Conservation (phyloP, 2,329 filamentous ascomycete species). For the Blumeria graminis region DNA sequence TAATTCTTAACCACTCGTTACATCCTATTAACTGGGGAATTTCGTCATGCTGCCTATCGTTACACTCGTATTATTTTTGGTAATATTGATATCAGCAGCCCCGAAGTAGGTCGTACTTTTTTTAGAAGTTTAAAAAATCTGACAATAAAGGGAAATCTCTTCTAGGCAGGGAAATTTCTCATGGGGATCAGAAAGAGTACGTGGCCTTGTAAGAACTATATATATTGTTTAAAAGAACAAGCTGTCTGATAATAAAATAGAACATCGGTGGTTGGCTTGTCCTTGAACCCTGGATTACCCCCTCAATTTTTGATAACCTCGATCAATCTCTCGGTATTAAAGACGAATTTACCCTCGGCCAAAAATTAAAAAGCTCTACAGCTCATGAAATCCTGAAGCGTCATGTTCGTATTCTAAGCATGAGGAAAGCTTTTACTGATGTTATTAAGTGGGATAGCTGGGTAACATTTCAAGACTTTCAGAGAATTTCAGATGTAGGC, state of each 20-base stretch:
- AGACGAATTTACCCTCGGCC: conserved; percentile 15
- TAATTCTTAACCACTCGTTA: too few relatives aligned
- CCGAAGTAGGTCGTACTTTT: too few relatives aligned
- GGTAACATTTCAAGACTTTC: conserved; percentile 22
- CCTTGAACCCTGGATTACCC: conserved; percentile 26
- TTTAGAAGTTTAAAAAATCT: too few relatives aligned
- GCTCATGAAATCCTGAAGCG: conserved; percentile 27
- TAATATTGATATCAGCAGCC: too few relatives aligned
- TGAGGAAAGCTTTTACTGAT: conserved; percentile 1
- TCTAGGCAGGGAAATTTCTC: conserved; percentile 17
- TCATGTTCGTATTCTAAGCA: conserved; percentile 16
- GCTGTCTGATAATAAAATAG: not conserved
- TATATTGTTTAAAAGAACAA: not conserved
- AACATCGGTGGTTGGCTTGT: conserved; percentile 18
- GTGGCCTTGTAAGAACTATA: conserved; percentile 9
- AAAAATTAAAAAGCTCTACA: conserved; percentile 23
- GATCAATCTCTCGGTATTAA: conserved; percentile 14
- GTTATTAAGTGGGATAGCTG: conserved; percentile 12
- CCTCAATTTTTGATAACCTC: conserved; percentile 25
- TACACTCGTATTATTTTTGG: too few relatives aligned
- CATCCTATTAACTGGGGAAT: too few relatives aligned
- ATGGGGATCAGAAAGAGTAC: conserved; percentile 25
- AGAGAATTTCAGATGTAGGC: conserved; percentile 28
- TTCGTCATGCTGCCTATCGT: too few relatives aligned
- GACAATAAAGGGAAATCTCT: not conserved